Percentiles rank a stretch among this genome's conserved stretches.
phyloP scores from a whole-genome alignment of 768 basidiomycete genomes.

The Tylopilus sp. region DNA sequence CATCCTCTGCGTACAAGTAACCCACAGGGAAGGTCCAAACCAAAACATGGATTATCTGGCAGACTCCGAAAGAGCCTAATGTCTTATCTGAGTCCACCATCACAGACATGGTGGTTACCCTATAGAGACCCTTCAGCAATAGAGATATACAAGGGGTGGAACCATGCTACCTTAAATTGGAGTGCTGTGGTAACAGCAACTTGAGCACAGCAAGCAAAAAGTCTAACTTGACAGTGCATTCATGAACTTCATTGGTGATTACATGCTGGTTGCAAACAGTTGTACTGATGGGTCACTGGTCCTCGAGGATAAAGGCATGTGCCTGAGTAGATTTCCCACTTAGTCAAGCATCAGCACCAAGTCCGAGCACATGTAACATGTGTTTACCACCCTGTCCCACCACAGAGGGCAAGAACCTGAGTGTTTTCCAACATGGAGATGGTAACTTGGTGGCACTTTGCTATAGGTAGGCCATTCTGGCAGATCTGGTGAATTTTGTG shows the following conservation, averaged over 20 bases:
- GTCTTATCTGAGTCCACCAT: slow-evolving; percentile 92
- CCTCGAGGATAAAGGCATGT: slow-evolving; percentile 90
- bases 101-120: slow-evolving; percentile 95
- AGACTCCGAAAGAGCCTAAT: slow-evolving; percentile 82
- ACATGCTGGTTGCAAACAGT: slow-evolving; percentile 59
- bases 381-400: slow-evolving; percentile 71
- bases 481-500: slow-evolving; percentile 46
- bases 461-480: slow-evolving; percentile 82
- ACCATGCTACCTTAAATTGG: slow-evolving; percentile 72
- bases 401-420: slow-evolving; percentile 86
- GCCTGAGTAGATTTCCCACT: slow-evolving; percentile 98
- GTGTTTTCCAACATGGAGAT: slow-evolving; percentile 62
- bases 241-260: slow-evolving; percentile 97
- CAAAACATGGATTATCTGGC: slow-evolving; percentile 82
- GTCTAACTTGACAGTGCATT: slow-evolving; percentile 95
- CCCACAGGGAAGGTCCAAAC: slow-evolving; percentile 95
- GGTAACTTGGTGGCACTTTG: slow-evolving; percentile 73
- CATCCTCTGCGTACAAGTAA: slow-evolving; percentile 84
- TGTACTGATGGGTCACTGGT: slow-evolving; percentile 38
- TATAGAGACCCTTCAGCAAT: slow-evolving; percentile 29
- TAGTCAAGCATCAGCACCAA: slow-evolving; percentile 7
- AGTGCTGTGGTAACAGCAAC: slow-evolving; percentile 68
- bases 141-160: not conserved
- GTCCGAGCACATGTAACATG: slow-evolving; percentile 33
- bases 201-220: slow-evolving; percentile 94